Evolutionary conservation across 2,329 filamentous ascomycete genomes (phyloP), one percentile per base, ranked within the genome.

Genomic region (Aspergillus tubingensis): DNA sequence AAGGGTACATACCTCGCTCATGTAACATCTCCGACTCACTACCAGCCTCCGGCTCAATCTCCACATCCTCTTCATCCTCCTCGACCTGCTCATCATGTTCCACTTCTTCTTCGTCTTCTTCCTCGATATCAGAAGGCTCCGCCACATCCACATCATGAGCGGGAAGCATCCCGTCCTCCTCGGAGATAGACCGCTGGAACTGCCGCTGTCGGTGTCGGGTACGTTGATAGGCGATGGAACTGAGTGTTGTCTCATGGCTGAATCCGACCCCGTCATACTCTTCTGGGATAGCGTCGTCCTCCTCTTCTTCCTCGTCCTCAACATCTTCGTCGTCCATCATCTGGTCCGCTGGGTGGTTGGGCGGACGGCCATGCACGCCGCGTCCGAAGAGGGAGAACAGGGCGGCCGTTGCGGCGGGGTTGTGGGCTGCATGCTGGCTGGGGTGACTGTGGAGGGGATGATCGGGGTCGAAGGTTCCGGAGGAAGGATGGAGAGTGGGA

Each of bases 1-100:
- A 17, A 30, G 38, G n/a, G 27, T 10, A 27, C 49, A 44, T 63
- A 76, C 75, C 71, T 64, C 69, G 70, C 65, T 77, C 72, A 15
- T 69, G 69, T 69, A 76, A 74, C 41, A 74, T 68, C 53, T 74
- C 72, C 17, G 53, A 27, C 8, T 55, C 53, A 3, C 39, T 17
- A 8, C 25, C 44, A 13, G 25, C 19, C 27, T 17, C 44, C 2
- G 44, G 44, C 8, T 49, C 44, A 3, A 49, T 15, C 13, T 49
- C 44, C 21, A 43, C 49, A 8, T 66, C 70, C 19, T 68, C 68
- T 17, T 62, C 70, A 2, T 47, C 54, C 19, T 68, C 68, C 7
- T 68, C 69, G 8, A 36, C 56, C 15, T 19, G 32, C 8, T 19
- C 17, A 3, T 25, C 51, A 10, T 8, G 32, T 13, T 32, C 51